Evolutionary conservation across 1,139 yeast genomes (phyloP), one percentile per base, ranked within the genome.

Genomic region (Protomyces inundatus): DNA sequence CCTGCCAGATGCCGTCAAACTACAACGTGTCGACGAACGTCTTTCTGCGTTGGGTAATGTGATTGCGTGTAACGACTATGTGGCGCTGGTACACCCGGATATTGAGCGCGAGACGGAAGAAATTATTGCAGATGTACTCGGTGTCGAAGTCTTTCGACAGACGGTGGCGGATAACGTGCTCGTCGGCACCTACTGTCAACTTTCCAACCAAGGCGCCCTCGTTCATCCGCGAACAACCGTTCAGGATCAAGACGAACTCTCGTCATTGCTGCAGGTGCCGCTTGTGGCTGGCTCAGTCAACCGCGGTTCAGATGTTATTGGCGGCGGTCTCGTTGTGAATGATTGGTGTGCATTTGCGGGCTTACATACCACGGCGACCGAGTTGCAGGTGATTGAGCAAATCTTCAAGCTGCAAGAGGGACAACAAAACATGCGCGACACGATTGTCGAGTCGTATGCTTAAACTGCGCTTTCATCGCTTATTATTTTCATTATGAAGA

Each of bases 91-190:
- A 61, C 99, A 95, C 77, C 99, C 99, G 62, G 99, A 95, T 79
- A 90, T 95, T 70, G 98, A 95, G 80, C 86, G 98, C 75, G 99
- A 95, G 78, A 95, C 98, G 62, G 99, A 95, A 79, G 99, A 95
- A 79, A 81, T 95, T 72, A 95, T 95, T 74, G 96, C 98, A 56
- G 99, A 95, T 77, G 97, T 91, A n/a, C 82, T 95, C 68, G 98
- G 98, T 66, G 99, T 95, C 62, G 99, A 95, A 78, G 99, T 95
- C 53, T 95, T 95, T 83, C 87, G 98, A 79, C 98, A 93, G 79
- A 95, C 98, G 62, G 91, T 95, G 71, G 97, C 98, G 23, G 98
- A 97, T 69, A 93, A 95, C 76, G 98, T 95, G 61, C 82, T 95
- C 68, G 98, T 95, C 66, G 99, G 99, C 65, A 88, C 97, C 14